Percentiles rank a stretch among this genome's conserved stretches.
These are phyloP conservation scores for Prinsepia uniflora DNA, from an alignment of 306 rosid species.

Conservation along the genomic window DNA sequence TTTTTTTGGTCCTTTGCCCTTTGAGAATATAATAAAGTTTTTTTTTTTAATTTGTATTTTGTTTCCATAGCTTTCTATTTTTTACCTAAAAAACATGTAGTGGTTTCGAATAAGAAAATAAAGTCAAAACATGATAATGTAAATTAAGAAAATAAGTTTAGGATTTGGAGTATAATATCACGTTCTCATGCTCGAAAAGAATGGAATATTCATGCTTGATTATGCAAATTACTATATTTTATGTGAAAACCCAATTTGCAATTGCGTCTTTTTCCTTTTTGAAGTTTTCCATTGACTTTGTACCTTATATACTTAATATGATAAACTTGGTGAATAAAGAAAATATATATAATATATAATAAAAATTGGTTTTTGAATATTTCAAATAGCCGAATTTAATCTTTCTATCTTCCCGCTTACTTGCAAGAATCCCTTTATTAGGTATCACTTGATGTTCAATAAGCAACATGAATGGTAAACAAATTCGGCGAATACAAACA, in stretches of 20 bases:
- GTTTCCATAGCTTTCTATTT: neutral
- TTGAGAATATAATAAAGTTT: too few relatives aligned
- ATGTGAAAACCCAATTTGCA: neutral
- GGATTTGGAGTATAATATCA: neutral
- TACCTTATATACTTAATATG: neutral
- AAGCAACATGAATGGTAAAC: neutral
- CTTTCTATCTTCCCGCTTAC: neutral
- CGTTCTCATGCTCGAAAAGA: neutral
- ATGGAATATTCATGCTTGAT: neutral
- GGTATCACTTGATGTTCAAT: neutral
- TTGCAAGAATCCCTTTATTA: slow-evolving; percentile 1
- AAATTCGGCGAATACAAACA: neutral
- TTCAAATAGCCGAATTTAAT: slow-evolving; percentile 7
- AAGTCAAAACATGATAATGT: neutral
- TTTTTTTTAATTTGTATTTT: too few relatives aligned
- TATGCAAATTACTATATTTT: neutral
- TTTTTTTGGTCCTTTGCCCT: too few relatives aligned
- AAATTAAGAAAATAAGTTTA: neutral
- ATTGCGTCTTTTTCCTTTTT: neutral
- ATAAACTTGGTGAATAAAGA: too few relatives aligned
- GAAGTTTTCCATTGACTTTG: neutral
- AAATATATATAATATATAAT: too few relatives aligned
- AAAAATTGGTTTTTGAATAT: neutral
- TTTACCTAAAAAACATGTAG: neutral
- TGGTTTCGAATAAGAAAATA: neutral